Conservation (phyloP, 1,284 basidiomycete genomes). For the Boletus austroedulis region DNA sequence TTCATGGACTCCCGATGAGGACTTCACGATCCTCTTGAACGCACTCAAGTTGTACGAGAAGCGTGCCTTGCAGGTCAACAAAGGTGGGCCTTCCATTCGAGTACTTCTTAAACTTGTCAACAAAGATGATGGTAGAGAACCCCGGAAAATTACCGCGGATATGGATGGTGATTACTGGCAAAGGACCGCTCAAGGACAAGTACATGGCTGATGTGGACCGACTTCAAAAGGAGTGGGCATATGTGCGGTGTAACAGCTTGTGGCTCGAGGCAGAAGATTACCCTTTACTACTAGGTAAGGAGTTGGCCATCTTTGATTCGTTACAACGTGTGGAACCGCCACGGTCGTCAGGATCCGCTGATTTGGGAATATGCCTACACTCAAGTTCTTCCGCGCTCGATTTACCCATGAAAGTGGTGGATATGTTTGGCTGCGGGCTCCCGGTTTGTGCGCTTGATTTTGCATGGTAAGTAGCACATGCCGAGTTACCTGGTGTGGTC, state of each 20-base stretch:
- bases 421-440: conserved; percentile 97
- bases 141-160: conserved; percentile 62
- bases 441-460: conserved; percentile 93
- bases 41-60: conserved; percentile 71
- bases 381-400: conserved; percentile 88
- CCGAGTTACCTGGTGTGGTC: background rate
- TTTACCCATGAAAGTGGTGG: conserved; percentile 99
- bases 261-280: conserved; percentile 92
- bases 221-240: conserved; percentile 71
- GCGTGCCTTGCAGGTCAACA: conserved; percentile 45
- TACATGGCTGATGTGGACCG: conserved; percentile 68
- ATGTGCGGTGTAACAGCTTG: conserved; percentile 79
- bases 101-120: background rate
- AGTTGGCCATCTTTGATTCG: conserved; percentile 9
- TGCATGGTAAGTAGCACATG: conserved; percentile 56
- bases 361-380: conserved; percentile 91
- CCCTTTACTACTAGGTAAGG: conserved; percentile 71
- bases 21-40: conserved; percentile 81
- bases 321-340: background rate
- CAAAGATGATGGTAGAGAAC: conserved; percentile 15
- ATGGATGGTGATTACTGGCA: conserved; percentile 87
- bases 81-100: conserved; percentile 5
- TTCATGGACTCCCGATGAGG: conserved; percentile 97
- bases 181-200: conserved; percentile 72
- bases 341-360: conserved; percentile 71